Percentiles rank a stretch among this genome's conserved stretches.
phyloP scores from a whole-genome alignment of 2,329 filamentous ascomycete genomes.

The Monilinia vaccinii-corymbosi region DNA sequence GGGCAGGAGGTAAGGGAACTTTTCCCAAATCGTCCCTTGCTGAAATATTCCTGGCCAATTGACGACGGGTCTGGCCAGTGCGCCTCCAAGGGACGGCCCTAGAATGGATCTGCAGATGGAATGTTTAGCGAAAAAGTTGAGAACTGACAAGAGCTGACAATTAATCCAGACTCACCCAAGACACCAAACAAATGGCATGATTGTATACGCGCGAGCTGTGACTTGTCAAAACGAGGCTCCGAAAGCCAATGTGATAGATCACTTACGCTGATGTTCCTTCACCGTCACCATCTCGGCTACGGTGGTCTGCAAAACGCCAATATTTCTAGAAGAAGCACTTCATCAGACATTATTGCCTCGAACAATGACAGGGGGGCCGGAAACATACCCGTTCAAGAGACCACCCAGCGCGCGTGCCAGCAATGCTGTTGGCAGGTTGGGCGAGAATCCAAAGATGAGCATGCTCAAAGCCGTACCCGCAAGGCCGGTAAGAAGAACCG shows the following conservation, averaged over 20 bases:
- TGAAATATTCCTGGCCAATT: slow-evolving; percentile 70
- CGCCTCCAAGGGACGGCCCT: slow-evolving; percentile 83
- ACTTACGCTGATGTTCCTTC: slow-evolving; percentile 83
- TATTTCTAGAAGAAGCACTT: slow-evolving; percentile 52
- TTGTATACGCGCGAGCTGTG: slow-evolving; percentile 80
- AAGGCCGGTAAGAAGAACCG: slow-evolving; percentile 81
- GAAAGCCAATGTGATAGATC: slow-evolving; percentile 15
- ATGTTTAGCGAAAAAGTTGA: slow-evolving; percentile 1
- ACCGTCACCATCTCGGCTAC: slow-evolving; percentile 88
- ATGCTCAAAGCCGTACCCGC: slow-evolving; percentile 89
- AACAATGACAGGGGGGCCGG: not conserved
- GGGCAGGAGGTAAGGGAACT: slow-evolving; percentile 81
- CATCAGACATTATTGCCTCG: slow-evolving; percentile 14
- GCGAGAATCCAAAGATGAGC: slow-evolving; percentile 82
- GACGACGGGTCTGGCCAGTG: slow-evolving; percentile 76
- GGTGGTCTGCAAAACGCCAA: slow-evolving; percentile 89
- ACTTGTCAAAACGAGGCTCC: slow-evolving; percentile 28
- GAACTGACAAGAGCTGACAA: slow-evolving; percentile 7
- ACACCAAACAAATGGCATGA: slow-evolving; percentile 98
- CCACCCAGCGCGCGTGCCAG: slow-evolving; percentile 84
- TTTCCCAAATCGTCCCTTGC: slow-evolving; percentile 69
- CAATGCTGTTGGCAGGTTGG: slow-evolving; percentile 71
- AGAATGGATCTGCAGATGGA: slow-evolving; percentile 62
- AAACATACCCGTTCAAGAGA: slow-evolving; percentile 75
- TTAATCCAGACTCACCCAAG: slow-evolving; percentile 54